Evolutionary conservation across 192 early-diverging fungal genomes (phyloP), one percentile per base, ranked within the genome.

Genomic region (Podila verticillata): DNA sequence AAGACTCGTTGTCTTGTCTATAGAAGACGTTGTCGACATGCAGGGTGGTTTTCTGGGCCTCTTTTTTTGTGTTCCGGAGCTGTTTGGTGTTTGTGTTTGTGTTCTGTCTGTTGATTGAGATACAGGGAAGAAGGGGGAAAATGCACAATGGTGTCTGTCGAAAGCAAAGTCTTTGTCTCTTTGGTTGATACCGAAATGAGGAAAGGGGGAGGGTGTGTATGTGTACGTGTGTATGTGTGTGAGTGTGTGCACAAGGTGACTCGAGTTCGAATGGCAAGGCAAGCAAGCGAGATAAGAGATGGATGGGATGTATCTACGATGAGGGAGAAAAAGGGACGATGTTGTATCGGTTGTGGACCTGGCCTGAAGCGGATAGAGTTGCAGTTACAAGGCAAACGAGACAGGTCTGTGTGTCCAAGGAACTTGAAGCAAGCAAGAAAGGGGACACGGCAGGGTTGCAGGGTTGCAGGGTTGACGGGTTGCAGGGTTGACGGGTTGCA

Each of bases 1-100:
- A 72, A 80, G 77, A 80, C 54, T 59, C 29, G 77, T 56, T 39
- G 77, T 80, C 69, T 68, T 80, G 65, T 80, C 77, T 22, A 70
- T 59, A 61, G 77, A 80, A 48, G 70, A 72, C 30, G 77, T 59
- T 29, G 64, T 80, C 29, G 77, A 80, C 77, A 80, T 80, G 70
- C 77, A 32, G 58, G 24, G 58, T 60, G 10, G 58, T 32, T 28
- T 31, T 17, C 32, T 34, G 39, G 39, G 39, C 30, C 22, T 30
- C 30, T 30, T 59, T 62, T 7, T 29, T 36, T 35, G 30, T 62
- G 29, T 34, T 34, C 61, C 0, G n/a, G 2, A 3, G 61, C 36
- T 44, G 35, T n/a, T 36, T 12, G 15, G 39, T 15, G 39, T 32
- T 59, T 19, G 26, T 60, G 26, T 60, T 54, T 54, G 20, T 54